Evolutionary conservation across 371 early-diverging fungal genomes (phyloP).

Genomic region (Apophysomyces elegans): DNA sequence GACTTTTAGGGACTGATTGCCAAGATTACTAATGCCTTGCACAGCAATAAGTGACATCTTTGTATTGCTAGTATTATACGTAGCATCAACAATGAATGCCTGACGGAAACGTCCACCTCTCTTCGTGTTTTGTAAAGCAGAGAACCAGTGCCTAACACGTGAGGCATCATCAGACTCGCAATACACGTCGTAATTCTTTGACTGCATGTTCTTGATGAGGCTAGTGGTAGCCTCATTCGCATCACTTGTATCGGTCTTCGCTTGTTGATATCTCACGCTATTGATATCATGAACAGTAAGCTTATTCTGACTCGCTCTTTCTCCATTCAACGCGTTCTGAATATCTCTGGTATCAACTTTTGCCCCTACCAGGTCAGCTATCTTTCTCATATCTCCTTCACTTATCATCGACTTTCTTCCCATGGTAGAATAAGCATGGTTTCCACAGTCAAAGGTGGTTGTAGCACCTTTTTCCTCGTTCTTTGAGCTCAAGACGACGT

Average conservation of each 20-base stretch:
- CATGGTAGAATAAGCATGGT: background rate
- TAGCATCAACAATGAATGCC: constrained; percentile 16
- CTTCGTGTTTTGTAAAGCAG: background rate
- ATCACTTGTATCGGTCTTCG: too few species aligned
- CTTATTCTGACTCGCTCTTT: background rate
- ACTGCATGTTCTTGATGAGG: background rate
- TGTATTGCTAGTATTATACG: constrained; percentile 12
- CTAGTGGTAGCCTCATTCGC: background rate
- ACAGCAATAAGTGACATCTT: background rate
- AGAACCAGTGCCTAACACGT: too few species aligned
- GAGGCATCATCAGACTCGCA: background rate
- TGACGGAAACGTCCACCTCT: constrained; percentile 5
- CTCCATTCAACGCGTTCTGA: background rate
- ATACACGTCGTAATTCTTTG: background rate
- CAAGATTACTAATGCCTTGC: background rate
- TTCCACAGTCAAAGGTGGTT: too few species aligned
- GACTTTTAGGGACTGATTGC: constrained; percentile 2
- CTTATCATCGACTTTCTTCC: background rate
- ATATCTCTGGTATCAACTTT: background rate
- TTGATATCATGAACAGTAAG: constrained; percentile 1
- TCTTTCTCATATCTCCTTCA: background rate
- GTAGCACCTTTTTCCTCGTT: too few species aligned
- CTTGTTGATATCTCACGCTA: too few species aligned
- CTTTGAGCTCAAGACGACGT: too few species aligned
- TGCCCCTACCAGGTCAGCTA: background rate